A percentile compares a stretch with the other conserved stretches of the same genome.
Evolutionary conservation across 2,329 filamentous ascomycete species (phyloP).

Genomic region (Helotiales sp.): DNA sequence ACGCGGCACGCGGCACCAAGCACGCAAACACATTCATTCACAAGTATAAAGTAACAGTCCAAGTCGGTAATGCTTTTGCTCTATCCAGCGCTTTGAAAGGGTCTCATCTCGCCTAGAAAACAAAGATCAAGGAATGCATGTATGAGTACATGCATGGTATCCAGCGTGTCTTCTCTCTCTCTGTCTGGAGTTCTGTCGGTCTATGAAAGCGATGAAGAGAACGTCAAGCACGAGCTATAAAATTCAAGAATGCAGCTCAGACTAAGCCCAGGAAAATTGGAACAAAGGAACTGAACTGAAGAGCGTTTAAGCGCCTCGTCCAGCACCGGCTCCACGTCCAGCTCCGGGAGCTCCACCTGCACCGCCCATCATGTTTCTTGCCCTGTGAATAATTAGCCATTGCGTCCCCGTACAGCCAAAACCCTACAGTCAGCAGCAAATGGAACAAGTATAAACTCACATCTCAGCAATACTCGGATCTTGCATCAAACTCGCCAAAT

Average conservation of each 20-base stretch:
- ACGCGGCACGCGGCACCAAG: too few relatives aligned
- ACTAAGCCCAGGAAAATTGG: not conserved
- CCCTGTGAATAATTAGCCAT: slow-evolving; percentile 47
- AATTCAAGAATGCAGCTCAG: not conserved
- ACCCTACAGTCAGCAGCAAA: not conserved
- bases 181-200: not conserved
- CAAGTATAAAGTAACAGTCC: too few relatives aligned
- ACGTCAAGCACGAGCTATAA: not conserved
- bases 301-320: slow-evolving; percentile 33
- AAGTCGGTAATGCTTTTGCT: slow-evolving; percentile 16
- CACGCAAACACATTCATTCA: too few relatives aligned
- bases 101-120: not conserved
- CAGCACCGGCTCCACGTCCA: too few relatives aligned
- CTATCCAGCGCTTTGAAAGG: slow-evolving; percentile 9
- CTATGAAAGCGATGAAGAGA: not conserved
- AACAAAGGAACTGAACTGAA: not conserved
- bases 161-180: not conserved
- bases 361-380: slow-evolving; percentile 68
- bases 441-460: slow-evolving; percentile 60
- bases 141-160: slow-evolving; percentile 6
- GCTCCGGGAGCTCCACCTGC: slow-evolving; percentile 45
- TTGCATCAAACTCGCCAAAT: slow-evolving; percentile 83
- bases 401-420: not conserved
- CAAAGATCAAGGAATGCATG: not conserved
- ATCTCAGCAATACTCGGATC: slow-evolving; percentile 92